phyloP scores from a whole-genome alignment of 768 basidiomycete species.

The Daedaleopsis sinensis region DNA sequence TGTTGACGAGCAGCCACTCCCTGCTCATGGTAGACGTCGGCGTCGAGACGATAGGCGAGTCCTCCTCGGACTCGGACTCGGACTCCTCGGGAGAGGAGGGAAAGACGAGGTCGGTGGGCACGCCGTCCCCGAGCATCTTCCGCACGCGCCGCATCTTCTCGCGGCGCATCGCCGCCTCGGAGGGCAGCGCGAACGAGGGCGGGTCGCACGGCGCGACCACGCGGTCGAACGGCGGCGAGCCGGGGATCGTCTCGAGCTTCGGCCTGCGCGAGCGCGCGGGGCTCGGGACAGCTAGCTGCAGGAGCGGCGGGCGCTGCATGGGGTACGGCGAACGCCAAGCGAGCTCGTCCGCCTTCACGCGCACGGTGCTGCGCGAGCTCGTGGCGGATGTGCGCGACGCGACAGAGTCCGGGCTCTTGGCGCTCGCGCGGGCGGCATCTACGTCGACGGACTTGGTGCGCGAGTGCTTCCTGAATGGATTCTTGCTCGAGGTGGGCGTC shows the following conservation, averaged over 20 bases:
- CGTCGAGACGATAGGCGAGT: constrained; percentile 15
- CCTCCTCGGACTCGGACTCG: constrained; percentile 20
- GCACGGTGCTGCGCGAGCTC: constrained; percentile 15
- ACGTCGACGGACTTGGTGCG: constrained; percentile 19
- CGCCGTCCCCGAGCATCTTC: constrained; percentile 62
- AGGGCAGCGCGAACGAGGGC: constrained; percentile 42
- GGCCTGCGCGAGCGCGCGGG: constrained; percentile 13
- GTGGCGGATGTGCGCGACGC: constrained; percentile 12
- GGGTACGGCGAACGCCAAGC: constrained; percentile 25
- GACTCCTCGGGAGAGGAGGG: constrained; percentile 30
- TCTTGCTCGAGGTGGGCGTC: constrained; percentile 9
- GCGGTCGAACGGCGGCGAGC: constrained; percentile 18
- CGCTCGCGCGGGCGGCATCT: constrained; percentile 4
- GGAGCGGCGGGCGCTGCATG: constrained; percentile 25
- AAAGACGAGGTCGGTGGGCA: constrained; percentile 66
- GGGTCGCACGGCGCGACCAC: constrained; percentile 1
- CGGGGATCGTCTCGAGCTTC: constrained; percentile 20
- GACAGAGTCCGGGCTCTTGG: constrained; percentile 19
- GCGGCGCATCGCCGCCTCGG: constrained; percentile 45
- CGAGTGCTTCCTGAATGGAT: constrained; percentile 12
- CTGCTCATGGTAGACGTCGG: constrained; percentile 14
- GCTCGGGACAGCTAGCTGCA: constrained; percentile 19
- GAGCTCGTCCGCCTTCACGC: constrained; percentile 10
- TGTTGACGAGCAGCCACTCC: constrained; percentile 18
- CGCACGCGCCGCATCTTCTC: constrained; percentile 67